Conservation (phyloP, 2,329 filamentous ascomycete genomes). For the Arthroderma uncinatum region DNA sequence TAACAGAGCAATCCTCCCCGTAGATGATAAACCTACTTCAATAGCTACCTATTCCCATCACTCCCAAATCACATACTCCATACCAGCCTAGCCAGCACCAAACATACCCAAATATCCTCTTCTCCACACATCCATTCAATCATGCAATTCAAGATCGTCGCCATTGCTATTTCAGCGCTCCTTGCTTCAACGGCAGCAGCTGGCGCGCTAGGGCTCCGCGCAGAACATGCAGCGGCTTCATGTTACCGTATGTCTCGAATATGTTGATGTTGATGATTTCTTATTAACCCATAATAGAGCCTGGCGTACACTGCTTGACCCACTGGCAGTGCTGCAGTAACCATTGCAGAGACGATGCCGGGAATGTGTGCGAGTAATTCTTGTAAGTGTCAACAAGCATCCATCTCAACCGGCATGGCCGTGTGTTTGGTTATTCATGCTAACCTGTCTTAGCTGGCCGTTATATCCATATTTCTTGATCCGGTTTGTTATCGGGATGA, state of each 20-base stretch:
- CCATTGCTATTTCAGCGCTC: not conserved
- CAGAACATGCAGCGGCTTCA: not conserved
- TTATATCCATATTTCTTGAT: not conserved
- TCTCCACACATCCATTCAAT: not conserved
- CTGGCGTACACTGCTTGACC: not conserved
- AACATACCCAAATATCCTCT: too few relatives aligned
- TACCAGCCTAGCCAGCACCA: too few relatives aligned
- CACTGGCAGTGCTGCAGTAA: not conserved
- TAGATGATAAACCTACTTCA: too few relatives aligned
- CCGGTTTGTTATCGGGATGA: not conserved
- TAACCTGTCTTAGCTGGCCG: not conserved
- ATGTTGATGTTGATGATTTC: not conserved
- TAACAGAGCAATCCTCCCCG: too few relatives aligned
- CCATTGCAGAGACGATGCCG: not conserved
- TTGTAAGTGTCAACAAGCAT: not conserved
- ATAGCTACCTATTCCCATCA: not conserved
- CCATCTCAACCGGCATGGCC: not conserved
- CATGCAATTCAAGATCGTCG: not conserved
- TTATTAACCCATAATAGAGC: not conserved
- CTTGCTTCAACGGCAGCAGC: not conserved
- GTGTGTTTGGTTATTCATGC: not conserved
- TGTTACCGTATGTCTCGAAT: not conserved
- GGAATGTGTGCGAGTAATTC: not conserved
- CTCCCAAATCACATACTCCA: not conserved
- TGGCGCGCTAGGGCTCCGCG: not conserved